These are phyloP conservation scores for Stellera chamaejasme DNA, from an alignment of 345 rosid genomes.

Conservation along the genomic window DNA sequence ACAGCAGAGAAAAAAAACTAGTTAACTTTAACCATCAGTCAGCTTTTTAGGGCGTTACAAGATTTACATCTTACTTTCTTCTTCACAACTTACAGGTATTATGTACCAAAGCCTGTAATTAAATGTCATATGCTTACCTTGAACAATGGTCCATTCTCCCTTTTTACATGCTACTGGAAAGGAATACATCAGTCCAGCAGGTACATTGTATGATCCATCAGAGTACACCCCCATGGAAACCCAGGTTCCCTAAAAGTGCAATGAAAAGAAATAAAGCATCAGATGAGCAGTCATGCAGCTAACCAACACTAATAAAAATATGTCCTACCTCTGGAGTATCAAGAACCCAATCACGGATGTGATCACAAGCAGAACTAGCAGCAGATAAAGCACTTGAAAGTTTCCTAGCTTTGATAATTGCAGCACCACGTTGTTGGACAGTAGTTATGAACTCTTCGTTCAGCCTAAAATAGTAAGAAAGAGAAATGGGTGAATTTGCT, in stretches of 20 bases:
- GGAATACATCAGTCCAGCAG: constrained; percentile 93
- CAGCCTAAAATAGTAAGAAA: constrained; percentile 40
- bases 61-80: not conserved
- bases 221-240: constrained; percentile 99
- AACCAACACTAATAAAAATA: not conserved
- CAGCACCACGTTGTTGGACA: constrained; percentile 99
- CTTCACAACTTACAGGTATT: not conserved
- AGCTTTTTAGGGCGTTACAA: too few relatives aligned
- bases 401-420: constrained; percentile 94
- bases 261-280: constrained; percentile 5
- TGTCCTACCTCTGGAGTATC: constrained; percentile 86
- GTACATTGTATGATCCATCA: constrained; percentile 93
- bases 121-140: constrained; percentile 41
- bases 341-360: constrained; percentile 98
- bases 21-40: not conserved
- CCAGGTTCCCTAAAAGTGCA: constrained; percentile 64
- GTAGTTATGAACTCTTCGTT: constrained; percentile 76
- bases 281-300: constrained; percentile 1
- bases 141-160: constrained; percentile 92
- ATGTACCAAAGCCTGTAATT: not conserved
- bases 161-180: constrained; percentile 82
- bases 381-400: constrained; percentile 97
- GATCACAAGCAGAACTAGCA: constrained; percentile 98
- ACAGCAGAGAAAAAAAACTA: not conserved
- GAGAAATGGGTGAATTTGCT: not conserved